A percentile compares a stretch with the other conserved stretches of the same genome.
Conservation (phyloP, 2,329 filamentous ascomycete genomes). For the Gliomastix tumulicola region DNA sequence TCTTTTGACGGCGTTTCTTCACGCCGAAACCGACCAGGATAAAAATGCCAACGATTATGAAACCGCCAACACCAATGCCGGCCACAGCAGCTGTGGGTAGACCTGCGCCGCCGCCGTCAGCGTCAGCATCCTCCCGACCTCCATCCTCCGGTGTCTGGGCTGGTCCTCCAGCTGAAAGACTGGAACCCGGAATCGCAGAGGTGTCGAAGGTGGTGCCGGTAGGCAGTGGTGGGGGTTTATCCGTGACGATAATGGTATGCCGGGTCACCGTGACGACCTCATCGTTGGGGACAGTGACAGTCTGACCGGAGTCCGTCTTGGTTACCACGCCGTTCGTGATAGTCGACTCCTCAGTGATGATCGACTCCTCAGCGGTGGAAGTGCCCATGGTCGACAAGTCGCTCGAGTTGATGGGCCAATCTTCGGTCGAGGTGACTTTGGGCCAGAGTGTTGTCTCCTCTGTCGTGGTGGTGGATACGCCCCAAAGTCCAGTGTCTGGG, state of each 20-base stretch:
- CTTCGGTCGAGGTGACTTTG: background rate
- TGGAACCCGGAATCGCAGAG: constrained; percentile 4
- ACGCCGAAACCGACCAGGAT: constrained; percentile 12
- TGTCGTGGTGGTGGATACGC: background rate
- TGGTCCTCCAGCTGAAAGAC: too few species aligned
- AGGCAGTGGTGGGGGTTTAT: constrained; percentile 11
- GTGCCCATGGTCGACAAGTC: too few species aligned
- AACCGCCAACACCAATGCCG: constrained; percentile 21
- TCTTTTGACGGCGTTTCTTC: constrained; percentile 12
- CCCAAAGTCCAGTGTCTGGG: too few species aligned
- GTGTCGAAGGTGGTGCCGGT: constrained; percentile 1
- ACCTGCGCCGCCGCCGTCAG: too few species aligned
- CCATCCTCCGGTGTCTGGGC: too few species aligned
- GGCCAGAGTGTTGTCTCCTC: too few species aligned
- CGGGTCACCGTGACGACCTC: constrained; percentile 23
- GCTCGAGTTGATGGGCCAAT: too few species aligned
- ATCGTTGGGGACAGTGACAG: constrained; percentile 25
- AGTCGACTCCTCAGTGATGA: constrained; percentile 2
- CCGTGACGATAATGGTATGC: constrained; percentile 21
- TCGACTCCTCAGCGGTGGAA: background rate
- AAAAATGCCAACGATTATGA: constrained; percentile 16
- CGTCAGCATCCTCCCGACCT: too few species aligned
- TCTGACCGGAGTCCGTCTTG: constrained; percentile 27
- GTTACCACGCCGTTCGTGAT: constrained; percentile 6
- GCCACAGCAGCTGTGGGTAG: constrained; percentile 22